Base-by-base conservation (phyloP, 1,284 basidiomycete genomes). In the Cryptococcus jaspeensis region DNA sequence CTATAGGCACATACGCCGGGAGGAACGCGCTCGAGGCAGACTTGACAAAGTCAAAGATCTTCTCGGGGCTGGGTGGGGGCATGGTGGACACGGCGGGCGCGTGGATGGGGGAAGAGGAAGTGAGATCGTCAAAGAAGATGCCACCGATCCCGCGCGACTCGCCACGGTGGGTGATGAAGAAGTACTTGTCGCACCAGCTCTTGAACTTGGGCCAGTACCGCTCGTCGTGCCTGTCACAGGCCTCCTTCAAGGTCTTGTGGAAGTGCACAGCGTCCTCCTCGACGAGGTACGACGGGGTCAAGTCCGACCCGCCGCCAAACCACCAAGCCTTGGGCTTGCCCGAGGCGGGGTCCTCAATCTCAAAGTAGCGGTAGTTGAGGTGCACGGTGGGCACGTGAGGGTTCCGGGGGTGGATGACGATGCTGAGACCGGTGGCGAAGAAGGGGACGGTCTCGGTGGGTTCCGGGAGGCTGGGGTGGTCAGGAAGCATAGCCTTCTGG, bases 361-460 rank as follows among this genome's bases (percentile, higher is more conserved):
- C 96, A 75, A 99, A 99, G 80, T 98, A 99, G 53, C 96, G 89
- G 72, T 95, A 98, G 78, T 99, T 99, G 63, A 91, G 86, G 77
- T 99, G 95, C 7, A 90, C 87, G n/a, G 93, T 96, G 1, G 91
- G 90, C 15, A 87, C 85, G 66, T 89, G 85, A 0, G 96, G 96
- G 79, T 94, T 96, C 59, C 86, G 84, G 0, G 95, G 94, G 78
- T 99, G 96, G 25, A 98, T 84, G 64, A 99, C 92, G 65, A 97
- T 84, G 60, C 87, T 90, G 66, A 99, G 81, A 0, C 95, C 95
- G 0, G 89, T 90, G 6, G 91, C 95, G 72, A 93, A 96, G 82
- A 95, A 99, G 0, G 94, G 95, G 20, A 97, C 80, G 82, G 79
- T 63, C 65, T 77, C 66, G 74, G 85, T 82, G 61, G 88, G 84